These are phyloP conservation scores for Talaromyces marneffei DNA, from an alignment of 2,329 filamentous ascomycete genomes.

Conservation along the genomic window DNA sequence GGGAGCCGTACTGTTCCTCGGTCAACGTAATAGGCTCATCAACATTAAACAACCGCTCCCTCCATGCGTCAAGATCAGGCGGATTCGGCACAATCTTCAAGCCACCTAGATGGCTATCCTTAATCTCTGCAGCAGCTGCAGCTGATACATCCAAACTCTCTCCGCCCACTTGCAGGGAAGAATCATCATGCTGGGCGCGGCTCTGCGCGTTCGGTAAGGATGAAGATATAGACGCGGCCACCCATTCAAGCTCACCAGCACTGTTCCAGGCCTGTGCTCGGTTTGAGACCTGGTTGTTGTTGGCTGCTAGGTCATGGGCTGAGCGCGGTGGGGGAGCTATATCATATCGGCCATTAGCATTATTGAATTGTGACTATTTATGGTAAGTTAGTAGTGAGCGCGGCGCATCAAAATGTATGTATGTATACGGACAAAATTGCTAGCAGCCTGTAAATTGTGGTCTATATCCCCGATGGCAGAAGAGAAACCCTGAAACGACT, in stretches of 20 bases:
- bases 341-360: constrained; percentile 13
- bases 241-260: constrained; percentile 18
- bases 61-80: constrained; percentile 63
- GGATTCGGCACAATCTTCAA: constrained; percentile 58
- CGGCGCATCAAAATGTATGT: not conserved
- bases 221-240: constrained; percentile 17
- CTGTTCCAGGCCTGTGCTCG: constrained; percentile 11
- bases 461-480: constrained; percentile 21
- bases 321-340: constrained; percentile 1
- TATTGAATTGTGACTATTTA: constrained; percentile 10
- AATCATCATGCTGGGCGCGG: not conserved
- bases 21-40: constrained; percentile 66
- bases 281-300: not conserved
- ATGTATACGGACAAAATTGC: constrained; percentile 4
- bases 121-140: constrained; percentile 9
- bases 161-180: constrained; percentile 18
- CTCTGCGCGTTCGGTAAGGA: constrained; percentile 13
- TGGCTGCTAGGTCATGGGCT: not conserved
- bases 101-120: constrained; percentile 26
- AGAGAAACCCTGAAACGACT: constrained; percentile 26
- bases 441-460: constrained; percentile 13
- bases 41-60: constrained; percentile 68
- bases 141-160: constrained; percentile 19
- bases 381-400: not conserved
- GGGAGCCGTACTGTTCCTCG: constrained; percentile 59